These are phyloP conservation scores for Penicillium taxi DNA, from an alignment of 495 filamentous ascomycete species.

Conservation along the genomic window DNA sequence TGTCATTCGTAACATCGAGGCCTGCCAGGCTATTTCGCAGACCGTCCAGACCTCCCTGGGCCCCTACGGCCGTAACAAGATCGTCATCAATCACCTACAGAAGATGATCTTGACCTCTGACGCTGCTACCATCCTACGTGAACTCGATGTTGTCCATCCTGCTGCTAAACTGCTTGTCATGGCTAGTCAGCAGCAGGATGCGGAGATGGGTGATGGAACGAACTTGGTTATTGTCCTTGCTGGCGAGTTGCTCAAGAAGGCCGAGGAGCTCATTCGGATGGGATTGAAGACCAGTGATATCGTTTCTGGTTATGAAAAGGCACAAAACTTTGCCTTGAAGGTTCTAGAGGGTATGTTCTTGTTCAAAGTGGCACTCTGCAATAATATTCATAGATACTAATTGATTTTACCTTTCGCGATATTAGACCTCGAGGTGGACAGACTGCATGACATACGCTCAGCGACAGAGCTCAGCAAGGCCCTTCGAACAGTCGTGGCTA, in stretches of 20 bases:
- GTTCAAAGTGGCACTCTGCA: too few relatives aligned
- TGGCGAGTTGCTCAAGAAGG: slow-evolving; percentile 93
- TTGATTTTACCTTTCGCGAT: background rate
- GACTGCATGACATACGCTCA: slow-evolving; percentile 74
- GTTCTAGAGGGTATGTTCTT: slow-evolving; percentile 59
- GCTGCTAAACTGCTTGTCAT: slow-evolving; percentile 98
- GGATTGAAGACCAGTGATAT: slow-evolving; percentile 97
- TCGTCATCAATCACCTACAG: slow-evolving; percentile 99
- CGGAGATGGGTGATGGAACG: slow-evolving; percentile 98
- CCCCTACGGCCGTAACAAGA: slow-evolving; percentile 98
- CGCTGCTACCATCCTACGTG: slow-evolving; percentile 92
- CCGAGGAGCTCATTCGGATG: slow-evolving; percentile 90
- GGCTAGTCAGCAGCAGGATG: slow-evolving; percentile 97
- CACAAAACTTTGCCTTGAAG: slow-evolving; percentile 77
- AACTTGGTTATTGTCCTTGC: slow-evolving; percentile 96
- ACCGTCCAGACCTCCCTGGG: slow-evolving; percentile 97
- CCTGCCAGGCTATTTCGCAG: slow-evolving; percentile 87
- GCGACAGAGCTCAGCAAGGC: slow-evolving; percentile 85
- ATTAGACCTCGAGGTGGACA: slow-evolving; percentile 79
- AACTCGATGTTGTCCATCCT: slow-evolving; percentile 97
- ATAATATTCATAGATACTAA: background rate
- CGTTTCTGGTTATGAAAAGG: slow-evolving; percentile 89
- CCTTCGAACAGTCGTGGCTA: slow-evolving; percentile 87
- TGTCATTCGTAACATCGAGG: slow-evolving; percentile 97
- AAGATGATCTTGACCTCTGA: slow-evolving; percentile 99